Base-by-base conservation (phyloP, 2,329 filamentous ascomycete genomes). In the Fusarium ramigenum region DNA sequence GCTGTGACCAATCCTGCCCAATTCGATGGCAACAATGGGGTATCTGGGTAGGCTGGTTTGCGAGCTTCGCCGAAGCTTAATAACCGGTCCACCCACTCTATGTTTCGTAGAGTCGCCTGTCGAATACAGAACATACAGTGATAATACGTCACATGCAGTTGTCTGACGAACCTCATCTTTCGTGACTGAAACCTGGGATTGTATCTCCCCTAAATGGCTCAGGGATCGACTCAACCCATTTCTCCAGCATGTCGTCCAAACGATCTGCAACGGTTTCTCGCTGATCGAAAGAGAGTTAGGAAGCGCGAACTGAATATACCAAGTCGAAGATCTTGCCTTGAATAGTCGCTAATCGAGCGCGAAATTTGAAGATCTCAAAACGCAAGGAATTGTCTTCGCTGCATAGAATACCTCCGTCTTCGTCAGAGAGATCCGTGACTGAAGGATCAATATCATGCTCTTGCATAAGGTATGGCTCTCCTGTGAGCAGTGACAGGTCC, bases 291-390 rank as follows among this genome's bases (percentile, higher is more conserved):
- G 58, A 63, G 3, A 53, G 32, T 9, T 18, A 15, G 5, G 15
- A 14, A 18, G 66, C 62, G 0, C 52, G 42, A 7, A 67, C 46
- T 15, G 66, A 67, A 10, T 67, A 60, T 0, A 70, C 25, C 10
- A 65, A 10, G 32, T 72, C 68, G 10, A 69, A 72, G 5, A 69
- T 58, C 18, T 62, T 72, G 56, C 70, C 70, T 49, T 72, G 68
- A 0, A 63, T 72, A 28, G 32, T 19, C 25, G 68, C 68, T 0
- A 72, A 2, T 15, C 11, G 1, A 10, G 46, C n/a, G 3, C 68
- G 64, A 2, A 46, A 30, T 7, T 19, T 5, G 16, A 69, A 7
- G 1, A 72, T 60, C 11, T 71, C 18, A 5, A 62, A 23, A 9
- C 1, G 11, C 2, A 4, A 1, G 4, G 16, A 36, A 2, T 0